A percentile compares a stretch with the other conserved stretches of the same genome.
phyloP scores from a whole-genome alignment of 2,329 filamentous ascomycete species.

The Cadophora malorum region DNA sequence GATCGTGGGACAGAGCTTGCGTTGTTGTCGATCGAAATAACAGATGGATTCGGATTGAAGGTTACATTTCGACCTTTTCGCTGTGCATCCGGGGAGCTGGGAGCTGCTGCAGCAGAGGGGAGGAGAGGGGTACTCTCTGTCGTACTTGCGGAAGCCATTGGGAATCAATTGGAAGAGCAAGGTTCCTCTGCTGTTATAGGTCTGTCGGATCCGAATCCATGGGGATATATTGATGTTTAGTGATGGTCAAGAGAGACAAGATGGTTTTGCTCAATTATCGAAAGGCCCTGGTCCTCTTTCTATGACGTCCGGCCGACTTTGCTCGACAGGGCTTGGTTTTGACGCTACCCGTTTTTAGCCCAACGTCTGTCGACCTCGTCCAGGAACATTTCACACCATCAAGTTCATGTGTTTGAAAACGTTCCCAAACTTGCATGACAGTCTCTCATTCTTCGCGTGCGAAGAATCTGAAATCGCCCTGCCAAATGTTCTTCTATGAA shows the following conservation, averaged over 20 bases:
- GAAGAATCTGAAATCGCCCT: too few relatives aligned
- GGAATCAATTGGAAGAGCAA: slow-evolving; percentile 18
- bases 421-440: background rate
- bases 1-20: slow-evolving; percentile 54
- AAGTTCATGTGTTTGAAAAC: background rate
- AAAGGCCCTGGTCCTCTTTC: background rate
- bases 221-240: slow-evolving; percentile 14
- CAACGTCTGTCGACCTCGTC: background rate
- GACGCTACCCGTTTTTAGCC: slow-evolving; percentile 11
- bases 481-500: too few relatives aligned
- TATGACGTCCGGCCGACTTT: slow-evolving; percentile 17
- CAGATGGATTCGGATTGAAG: slow-evolving; percentile 74
- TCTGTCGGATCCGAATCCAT: slow-evolving; percentile 21
- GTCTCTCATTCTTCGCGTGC: too few relatives aligned
- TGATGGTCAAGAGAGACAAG: slow-evolving; percentile 4
- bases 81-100: slow-evolving; percentile 31
- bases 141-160: slow-evolving; percentile 38
- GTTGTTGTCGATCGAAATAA: slow-evolving; percentile 61
- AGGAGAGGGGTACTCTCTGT: slow-evolving; percentile 38
- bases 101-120: slow-evolving; percentile 22
- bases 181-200: slow-evolving; percentile 19
- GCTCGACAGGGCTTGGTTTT: slow-evolving; percentile 11
- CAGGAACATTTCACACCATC: background rate
- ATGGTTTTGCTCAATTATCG: background rate
- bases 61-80: slow-evolving; percentile 65